A percentile compares a stretch with the other conserved stretches of the same genome.
Evolutionary conservation across 805 yeast species (phyloP).

Genomic region (Kluyveromyces aestuarii): DNA sequence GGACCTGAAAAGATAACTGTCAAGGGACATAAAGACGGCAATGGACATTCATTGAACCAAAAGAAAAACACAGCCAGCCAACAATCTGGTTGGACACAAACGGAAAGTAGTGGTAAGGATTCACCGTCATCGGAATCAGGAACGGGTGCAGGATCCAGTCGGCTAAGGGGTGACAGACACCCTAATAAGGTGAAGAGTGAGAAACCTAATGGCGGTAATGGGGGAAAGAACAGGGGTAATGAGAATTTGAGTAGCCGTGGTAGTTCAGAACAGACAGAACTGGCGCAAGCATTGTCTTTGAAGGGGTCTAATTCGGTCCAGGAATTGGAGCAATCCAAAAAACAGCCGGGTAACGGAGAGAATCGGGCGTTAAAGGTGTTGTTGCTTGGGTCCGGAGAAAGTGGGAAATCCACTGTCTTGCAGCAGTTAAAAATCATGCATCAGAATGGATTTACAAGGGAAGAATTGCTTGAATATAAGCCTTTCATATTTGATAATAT

Average conservation of each 20-base stretch:
- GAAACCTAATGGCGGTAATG: neutral
- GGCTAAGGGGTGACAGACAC: neutral
- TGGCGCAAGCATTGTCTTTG: neutral
- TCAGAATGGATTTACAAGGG: constrained; percentile 30
- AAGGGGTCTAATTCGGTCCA: neutral
- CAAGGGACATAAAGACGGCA: neutral
- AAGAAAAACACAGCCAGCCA: neutral
- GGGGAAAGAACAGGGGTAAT: constrained; percentile 2
- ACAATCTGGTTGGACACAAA: neutral
- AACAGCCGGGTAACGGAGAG: constrained; percentile 3
- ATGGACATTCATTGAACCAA: neutral
- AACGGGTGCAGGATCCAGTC: neutral
- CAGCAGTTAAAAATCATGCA: constrained; percentile 30
- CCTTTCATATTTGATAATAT: constrained; percentile 75
- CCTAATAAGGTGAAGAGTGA: neutral
- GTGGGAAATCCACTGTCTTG: constrained; percentile 32
- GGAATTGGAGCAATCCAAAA: neutral
- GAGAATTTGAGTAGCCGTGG: constrained; percentile 4
- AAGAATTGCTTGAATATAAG: constrained; percentile 64
- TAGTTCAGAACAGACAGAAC: constrained; percentile 1
- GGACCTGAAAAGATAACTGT: neutral
- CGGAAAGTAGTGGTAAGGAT: neutral
- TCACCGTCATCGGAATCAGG: neutral
- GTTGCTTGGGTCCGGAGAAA: constrained; percentile 70
- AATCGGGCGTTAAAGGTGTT: constrained; percentile 44